These are phyloP conservation scores for Pseudogymnoascus sp. DNA, from an alignment of 2,329 filamentous ascomycete species.

Conservation along the genomic window DNA sequence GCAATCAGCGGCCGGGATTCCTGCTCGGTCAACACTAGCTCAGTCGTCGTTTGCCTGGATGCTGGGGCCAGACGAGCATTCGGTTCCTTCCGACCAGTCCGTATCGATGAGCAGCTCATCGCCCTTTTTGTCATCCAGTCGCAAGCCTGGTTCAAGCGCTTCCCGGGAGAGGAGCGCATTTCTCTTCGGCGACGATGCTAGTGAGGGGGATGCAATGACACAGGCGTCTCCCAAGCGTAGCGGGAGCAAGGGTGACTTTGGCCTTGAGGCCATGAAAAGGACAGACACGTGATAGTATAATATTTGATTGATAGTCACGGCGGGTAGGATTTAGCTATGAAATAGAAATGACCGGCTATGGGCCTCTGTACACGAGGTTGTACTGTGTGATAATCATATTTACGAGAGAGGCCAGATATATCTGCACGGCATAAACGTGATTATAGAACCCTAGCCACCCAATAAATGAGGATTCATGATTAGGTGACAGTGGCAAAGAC, in stretches of 20 bases:
- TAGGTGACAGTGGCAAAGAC: background rate
- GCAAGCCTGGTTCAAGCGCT: slow-evolving; percentile 21
- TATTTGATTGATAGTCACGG: background rate
- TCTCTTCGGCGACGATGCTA: slow-evolving; percentile 28
- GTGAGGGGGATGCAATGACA: slow-evolving; percentile 17
- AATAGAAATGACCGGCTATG: background rate
- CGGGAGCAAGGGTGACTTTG: slow-evolving; percentile 25
- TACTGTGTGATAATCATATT: background rate
- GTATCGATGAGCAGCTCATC: slow-evolving; percentile 24
- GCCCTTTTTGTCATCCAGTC: slow-evolving; percentile 25
- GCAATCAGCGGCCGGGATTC: slow-evolving; percentile 37
- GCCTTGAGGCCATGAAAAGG: slow-evolving; percentile 22
- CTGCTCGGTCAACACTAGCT: slow-evolving; percentile 56
- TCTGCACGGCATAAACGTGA: background rate
- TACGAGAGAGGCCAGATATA: background rate
- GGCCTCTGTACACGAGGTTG: background rate
- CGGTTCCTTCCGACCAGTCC: slow-evolving; percentile 18
- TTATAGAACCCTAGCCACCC: background rate
- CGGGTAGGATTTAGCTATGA: background rate
- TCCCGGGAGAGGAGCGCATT: slow-evolving; percentile 29
- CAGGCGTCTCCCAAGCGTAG: slow-evolving; percentile 16
- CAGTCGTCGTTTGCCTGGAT: slow-evolving; percentile 76
- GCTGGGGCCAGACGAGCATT: slow-evolving; percentile 43
- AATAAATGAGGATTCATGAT: background rate
- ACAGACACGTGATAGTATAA: background rate